phyloP scores from a whole-genome alignment of 1,139 yeast genomes.

The Candida glucosophila region DNA sequence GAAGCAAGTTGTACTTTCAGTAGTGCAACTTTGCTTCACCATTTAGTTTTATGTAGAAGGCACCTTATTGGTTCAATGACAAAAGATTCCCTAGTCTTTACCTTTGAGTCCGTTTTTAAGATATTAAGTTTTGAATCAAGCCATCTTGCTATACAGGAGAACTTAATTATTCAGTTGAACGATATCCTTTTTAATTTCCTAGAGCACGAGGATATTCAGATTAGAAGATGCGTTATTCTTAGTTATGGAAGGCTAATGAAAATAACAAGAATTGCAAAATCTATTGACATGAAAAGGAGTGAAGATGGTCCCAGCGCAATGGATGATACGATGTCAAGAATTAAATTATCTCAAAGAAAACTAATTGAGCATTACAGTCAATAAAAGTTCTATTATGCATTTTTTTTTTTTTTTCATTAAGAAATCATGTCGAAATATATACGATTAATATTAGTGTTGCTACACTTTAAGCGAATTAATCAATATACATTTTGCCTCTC shows the following conservation, averaged over 20 bases:
- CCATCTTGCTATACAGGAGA: conserved; percentile 12
- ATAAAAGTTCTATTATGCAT: conserved; percentile 2
- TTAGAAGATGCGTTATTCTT: conserved; percentile 32
- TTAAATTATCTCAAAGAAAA: conserved; percentile 26
- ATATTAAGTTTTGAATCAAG: conserved; percentile 13
- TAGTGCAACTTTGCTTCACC: conserved; percentile 11
- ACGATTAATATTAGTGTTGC: too few relatives aligned
- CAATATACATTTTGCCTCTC: too few relatives aligned
- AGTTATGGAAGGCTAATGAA: conserved; percentile 30
- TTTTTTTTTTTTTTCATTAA: conserved; percentile 13
- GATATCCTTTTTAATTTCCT: conserved; percentile 17
- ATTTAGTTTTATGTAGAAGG: too few relatives aligned
- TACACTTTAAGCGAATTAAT: too few relatives aligned
- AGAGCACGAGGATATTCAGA: conserved; percentile 24
- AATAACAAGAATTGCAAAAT: conserved; percentile 9
- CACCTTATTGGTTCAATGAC: too few relatives aligned
- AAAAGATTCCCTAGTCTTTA: conserved; percentile 11
- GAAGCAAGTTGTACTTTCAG: conserved; percentile 22
- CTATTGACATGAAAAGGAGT: conserved; percentile 4
- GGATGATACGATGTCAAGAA: conserved; percentile 15
- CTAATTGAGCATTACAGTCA: conserved; percentile 30
- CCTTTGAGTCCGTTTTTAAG: conserved; percentile 16
- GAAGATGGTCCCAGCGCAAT: conserved; percentile 9
- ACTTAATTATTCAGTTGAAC: conserved; percentile 20
- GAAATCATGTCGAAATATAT: too few relatives aligned